These are phyloP conservation scores for Schizochytrium sp. DNA, from an alignment of 108 stramenopile species.

Conservation along the genomic window DNA sequence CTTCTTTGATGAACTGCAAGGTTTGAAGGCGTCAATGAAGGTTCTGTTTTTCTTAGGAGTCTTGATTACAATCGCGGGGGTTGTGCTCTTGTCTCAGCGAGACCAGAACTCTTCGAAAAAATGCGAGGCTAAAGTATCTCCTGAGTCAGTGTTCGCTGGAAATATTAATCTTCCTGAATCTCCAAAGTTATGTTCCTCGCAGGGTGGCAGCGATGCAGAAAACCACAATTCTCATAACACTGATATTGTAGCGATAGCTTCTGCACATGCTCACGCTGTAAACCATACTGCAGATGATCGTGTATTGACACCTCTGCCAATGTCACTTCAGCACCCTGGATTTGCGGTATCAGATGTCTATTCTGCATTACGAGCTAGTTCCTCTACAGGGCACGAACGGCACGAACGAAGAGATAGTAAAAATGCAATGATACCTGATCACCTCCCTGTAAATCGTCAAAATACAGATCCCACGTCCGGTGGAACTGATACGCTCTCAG, in stretches of 20 bases:
- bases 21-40: background rate
- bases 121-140: background rate
- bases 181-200: too few species aligned
- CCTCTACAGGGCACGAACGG: background rate
- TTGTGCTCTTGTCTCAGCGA: conserved; percentile 39
- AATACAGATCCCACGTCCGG: too few species aligned
- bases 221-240: too few species aligned
- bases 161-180: too few species aligned
- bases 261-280: conserved; percentile 15
- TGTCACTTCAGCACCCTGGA: conserved; percentile 32
- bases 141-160: background rate
- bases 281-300: conserved; percentile 33
- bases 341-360: background rate
- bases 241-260: background rate
- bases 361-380: background rate
- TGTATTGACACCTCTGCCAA: conserved; percentile 25
- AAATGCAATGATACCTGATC: background rate
- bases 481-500: too few species aligned
- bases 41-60: conserved; percentile 21
- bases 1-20: conserved; percentile 61
- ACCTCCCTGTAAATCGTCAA: background rate
- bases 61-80: conserved; percentile 1
- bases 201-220: too few species aligned
- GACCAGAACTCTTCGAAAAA: background rate
- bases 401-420: background rate